Conservation (phyloP, 2,329 filamentous ascomycete genomes). For the Stenocarpella maydis region DNA sequence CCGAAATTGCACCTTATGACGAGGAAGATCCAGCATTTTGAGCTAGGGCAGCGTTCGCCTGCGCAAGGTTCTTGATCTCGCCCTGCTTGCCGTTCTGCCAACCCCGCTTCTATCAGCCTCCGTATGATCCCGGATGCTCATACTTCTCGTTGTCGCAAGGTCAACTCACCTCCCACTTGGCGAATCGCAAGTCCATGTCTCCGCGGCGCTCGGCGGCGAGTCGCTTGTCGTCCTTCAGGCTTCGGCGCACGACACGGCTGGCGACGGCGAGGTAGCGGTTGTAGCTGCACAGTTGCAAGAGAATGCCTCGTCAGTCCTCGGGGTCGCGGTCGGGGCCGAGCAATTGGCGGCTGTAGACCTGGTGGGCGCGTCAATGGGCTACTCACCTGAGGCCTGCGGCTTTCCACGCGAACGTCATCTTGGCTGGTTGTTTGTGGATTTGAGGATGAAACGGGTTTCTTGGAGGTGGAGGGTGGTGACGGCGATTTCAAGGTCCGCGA, state of each 20-base stretch:
- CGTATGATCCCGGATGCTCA: not conserved
- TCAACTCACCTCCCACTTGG: constrained; percentile 91
- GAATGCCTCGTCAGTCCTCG: constrained; percentile 26
- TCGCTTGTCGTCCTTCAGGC: constrained; percentile 95
- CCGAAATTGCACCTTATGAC: constrained; percentile 33
- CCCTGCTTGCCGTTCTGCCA: constrained; percentile 93
- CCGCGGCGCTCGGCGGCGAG: constrained; percentile 87
- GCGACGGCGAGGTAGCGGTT: constrained; percentile 99
- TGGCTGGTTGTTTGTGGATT: constrained; percentile 54
- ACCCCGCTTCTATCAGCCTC: constrained; percentile 40
- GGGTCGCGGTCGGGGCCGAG: not conserved
- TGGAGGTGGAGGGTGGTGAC: constrained; percentile 17
- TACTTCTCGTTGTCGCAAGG: not conserved
- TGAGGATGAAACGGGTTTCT: constrained; percentile 10
- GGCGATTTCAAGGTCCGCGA: constrained; percentile 27
- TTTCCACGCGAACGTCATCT: constrained; percentile 99
- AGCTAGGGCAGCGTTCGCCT: constrained; percentile 56
- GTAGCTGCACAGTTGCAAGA: constrained; percentile 71
- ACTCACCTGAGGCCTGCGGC: constrained; percentile 94
- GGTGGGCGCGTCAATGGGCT: constrained; percentile 37
- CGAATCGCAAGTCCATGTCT: constrained; percentile 86
- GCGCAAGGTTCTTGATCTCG: constrained; percentile 76
- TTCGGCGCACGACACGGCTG: constrained; percentile 92
- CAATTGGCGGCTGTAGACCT: constrained; percentile 4
- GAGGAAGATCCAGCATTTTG: constrained; percentile 43